Evolutionary conservation across 2,329 filamentous ascomycete species (phyloP).

Genomic region (Fusarium sp.): DNA sequence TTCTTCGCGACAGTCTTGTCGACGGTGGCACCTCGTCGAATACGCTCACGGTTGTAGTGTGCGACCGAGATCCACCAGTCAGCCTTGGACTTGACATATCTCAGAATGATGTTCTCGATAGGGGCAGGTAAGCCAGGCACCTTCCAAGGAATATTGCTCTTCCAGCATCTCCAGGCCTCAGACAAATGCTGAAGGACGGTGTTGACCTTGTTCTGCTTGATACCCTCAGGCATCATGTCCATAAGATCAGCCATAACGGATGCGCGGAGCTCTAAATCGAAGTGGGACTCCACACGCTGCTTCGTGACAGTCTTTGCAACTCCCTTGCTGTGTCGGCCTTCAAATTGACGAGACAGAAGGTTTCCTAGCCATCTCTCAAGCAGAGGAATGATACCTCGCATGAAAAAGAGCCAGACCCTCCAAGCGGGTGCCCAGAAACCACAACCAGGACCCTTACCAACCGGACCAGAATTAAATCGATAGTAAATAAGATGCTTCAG

Average conservation of each 20-base stretch:
- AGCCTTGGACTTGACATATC: slow-evolving; percentile 98
- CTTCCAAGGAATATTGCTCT: slow-evolving; percentile 99
- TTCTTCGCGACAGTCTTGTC: slow-evolving; percentile 99
- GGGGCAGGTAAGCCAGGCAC: slow-evolving; percentile 95
- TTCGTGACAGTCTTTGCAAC: slow-evolving; percentile 99
- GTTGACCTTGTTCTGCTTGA: slow-evolving; percentile 99
- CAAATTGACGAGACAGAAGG: slow-evolving; percentile 95
- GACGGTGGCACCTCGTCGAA: slow-evolving; percentile 94
- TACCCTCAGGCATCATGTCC: slow-evolving; percentile 99
- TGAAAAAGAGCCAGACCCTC: slow-evolving; percentile 99
- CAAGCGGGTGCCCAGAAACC: slow-evolving; percentile 99
- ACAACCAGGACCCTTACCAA: slow-evolving; percentile 97
- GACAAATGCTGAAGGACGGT: slow-evolving; percentile 97
- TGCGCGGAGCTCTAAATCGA: slow-evolving; percentile 95
- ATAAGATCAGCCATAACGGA: slow-evolving; percentile 99
- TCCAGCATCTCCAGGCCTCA: slow-evolving; percentile 99
- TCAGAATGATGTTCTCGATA: slow-evolving; percentile 98
- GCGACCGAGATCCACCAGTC: slow-evolving; percentile 99
- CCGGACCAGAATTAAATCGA: slow-evolving; percentile 95
- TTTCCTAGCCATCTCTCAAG: slow-evolving; percentile 98
- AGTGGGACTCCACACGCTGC: slow-evolving; percentile 98
- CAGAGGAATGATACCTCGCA: slow-evolving; percentile 97
- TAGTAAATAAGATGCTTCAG: slow-evolving; percentile 99
- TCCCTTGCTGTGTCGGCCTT: slow-evolving; percentile 98
- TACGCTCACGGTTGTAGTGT: slow-evolving; percentile 98